phyloP scores from a whole-genome alignment of 2,329 filamentous ascomycete genomes.

The Alternaria angustiovoidea region DNA sequence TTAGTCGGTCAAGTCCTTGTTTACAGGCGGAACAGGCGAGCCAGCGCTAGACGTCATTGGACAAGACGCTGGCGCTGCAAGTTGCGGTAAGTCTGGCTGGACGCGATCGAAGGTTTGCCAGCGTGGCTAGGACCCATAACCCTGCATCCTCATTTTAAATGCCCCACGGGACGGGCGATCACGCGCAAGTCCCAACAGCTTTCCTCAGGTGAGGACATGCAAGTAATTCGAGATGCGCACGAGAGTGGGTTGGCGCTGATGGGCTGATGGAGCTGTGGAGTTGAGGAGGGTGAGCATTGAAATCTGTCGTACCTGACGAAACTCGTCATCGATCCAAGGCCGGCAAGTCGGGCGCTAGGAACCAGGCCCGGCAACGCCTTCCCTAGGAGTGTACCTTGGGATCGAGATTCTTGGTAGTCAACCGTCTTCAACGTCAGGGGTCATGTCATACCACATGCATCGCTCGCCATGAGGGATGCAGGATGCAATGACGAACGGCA shows the following conservation, averaged over 20 bases:
- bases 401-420: conserved; percentile 2
- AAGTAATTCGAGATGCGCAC: conserved; percentile 10
- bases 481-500: background rate
- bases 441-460: conserved; percentile 10
- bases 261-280: conserved; percentile 18
- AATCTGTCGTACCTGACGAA: conserved; percentile 8
- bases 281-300: conserved; percentile 15
- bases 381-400: background rate
- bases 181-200: conserved; percentile 9
- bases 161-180: conserved; percentile 11
- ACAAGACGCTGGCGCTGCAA: conserved; percentile 8
- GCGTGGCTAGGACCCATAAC: conserved; percentile 26
- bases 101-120: conserved; percentile 21
- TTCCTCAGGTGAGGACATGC: conserved; percentile 10
- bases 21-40: conserved; percentile 27
- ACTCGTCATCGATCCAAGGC: conserved; percentile 7
- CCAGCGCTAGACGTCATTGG: conserved; percentile 29
- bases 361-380: conserved; percentile 7
- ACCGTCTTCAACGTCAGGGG: background rate
- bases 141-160: conserved; percentile 23
- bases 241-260: conserved; percentile 8
- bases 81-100: conserved; percentile 22
- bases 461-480: background rate
- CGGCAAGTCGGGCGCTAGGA: conserved; percentile 10
- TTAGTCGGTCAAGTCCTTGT: conserved; percentile 26